These are phyloP conservation scores for Crithidia sp. DNA, from an alignment of 208 protist genomes.

Conservation along the genomic window DNA sequence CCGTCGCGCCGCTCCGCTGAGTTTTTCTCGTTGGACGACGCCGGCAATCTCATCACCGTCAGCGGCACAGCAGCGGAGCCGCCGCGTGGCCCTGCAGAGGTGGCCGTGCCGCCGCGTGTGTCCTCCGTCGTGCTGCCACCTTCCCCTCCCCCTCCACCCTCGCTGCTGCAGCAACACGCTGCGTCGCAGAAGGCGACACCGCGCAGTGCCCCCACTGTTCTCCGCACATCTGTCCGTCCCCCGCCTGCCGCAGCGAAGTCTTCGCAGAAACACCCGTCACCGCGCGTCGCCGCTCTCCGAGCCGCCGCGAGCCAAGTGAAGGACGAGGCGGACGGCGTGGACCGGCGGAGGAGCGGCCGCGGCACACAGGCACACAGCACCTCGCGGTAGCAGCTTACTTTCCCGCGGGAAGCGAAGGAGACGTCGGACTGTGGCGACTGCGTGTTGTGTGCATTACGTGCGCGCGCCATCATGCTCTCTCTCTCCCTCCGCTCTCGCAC, in stretches of 20 bases:
- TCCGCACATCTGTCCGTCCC: conserved; percentile 18
- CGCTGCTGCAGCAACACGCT: too few species aligned
- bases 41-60: conserved; percentile 51
- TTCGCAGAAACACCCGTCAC: conserved; percentile 9
- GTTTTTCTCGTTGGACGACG: conserved; percentile 68
- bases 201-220: neutral
- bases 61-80: neutral
- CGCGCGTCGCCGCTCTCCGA: conserved; percentile 44
- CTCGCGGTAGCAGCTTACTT: neutral
- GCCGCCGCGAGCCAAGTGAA: conserved; percentile 36
- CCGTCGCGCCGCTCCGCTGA: conserved; percentile 5
- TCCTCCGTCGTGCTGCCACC: too few species aligned
- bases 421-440: too few species aligned
- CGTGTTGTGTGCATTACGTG: too few species aligned
- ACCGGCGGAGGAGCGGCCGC: conserved; percentile 24
- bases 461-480: too few species aligned
- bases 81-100: neutral
- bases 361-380: neutral
- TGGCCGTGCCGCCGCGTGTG: too few species aligned
- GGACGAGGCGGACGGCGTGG: conserved; percentile 62
- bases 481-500: too few species aligned
- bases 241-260: neutral
- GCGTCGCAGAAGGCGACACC: neutral
- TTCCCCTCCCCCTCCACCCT: too few species aligned
- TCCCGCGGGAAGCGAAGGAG: neutral